Base-by-base conservation (phyloP, 106 monocot species). In the Chionographis japonica region DNA sequence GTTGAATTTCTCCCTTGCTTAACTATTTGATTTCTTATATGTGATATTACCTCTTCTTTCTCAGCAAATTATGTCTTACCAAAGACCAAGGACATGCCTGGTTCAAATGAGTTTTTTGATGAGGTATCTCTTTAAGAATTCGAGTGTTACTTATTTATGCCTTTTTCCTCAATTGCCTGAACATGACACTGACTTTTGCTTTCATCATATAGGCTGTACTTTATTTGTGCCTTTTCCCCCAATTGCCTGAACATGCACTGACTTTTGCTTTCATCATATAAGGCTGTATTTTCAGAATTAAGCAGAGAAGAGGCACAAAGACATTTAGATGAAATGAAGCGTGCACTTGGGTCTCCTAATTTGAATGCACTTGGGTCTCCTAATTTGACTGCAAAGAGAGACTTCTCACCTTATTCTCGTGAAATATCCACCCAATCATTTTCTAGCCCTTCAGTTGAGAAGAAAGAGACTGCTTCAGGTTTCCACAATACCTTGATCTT, bases 231-330 rank as follows among this genome's bases (percentile, higher is more conserved):
- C 39, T 37, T 49, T 58, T 27, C 8, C 64, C 39, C 14, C 6
- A 42, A 3, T 63, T 43, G 55, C 13, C 11, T 60, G 42, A 37
- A 16, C 39, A 12, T 3, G 17, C 18, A 36, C 6, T 83, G 59
- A 67, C 39, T 69, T 40, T 14, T 77, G 51, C 4, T 60, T 58
- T 69, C 14, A 40, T 72, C 12, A 40, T 64, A 55, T 37, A 59
- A 90, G 90, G 86, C 84, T 77, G 84, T 90, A 8, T 90, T 83
- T 50, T 16, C 71, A 40, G 90, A 90, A 73, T 66, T 84, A 58
- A 66, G 65, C 50, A 80, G 86, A 68, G 73, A 40, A 43, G 86
- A 78, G 14, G 75, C 86, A 56, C 78, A 81, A 63, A 75, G 77
- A 37, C 54, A 60, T 60, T 73, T 90, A 40, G 68, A 78, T 74